A percentile compares a stretch with the other conserved stretches of the same genome.
Evolutionary conservation across 2,329 filamentous ascomycete species (phyloP).

Genomic region (Clarireedia hainanense): DNA sequence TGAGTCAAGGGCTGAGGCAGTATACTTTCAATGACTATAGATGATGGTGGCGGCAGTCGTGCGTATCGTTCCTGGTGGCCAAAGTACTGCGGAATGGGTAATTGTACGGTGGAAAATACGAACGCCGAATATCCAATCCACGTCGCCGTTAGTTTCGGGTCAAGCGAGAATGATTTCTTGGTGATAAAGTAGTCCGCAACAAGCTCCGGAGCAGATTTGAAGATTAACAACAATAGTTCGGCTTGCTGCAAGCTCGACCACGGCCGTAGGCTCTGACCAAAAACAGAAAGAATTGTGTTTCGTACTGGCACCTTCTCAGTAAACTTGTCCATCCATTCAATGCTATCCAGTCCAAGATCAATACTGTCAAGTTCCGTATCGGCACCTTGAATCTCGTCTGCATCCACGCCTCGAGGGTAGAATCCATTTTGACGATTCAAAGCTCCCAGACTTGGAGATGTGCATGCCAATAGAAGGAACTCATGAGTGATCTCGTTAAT

Average conservation of each 20-base stretch:
- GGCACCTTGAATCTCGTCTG: slow-evolving; percentile 43
- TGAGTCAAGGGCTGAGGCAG: slow-evolving; percentile 75
- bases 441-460: slow-evolving; percentile 62
- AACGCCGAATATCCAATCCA: slow-evolving; percentile 94
- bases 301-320: slow-evolving; percentile 61
- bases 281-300: slow-evolving; percentile 71
- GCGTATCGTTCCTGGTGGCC: slow-evolving; percentile 58
- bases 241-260: slow-evolving; percentile 76
- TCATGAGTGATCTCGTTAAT: slow-evolving; percentile 65
- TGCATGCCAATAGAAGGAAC: slow-evolving; percentile 70
- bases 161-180: slow-evolving; percentile 74
- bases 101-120: slow-evolving; percentile 70
- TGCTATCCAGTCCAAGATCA: slow-evolving; percentile 59
- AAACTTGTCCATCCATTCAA: slow-evolving; percentile 63
- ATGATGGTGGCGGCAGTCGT: slow-evolving; percentile 66
- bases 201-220: slow-evolving; percentile 74
- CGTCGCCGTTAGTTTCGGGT: slow-evolving; percentile 84
- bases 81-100: slow-evolving; percentile 65
- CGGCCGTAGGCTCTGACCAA: slow-evolving; percentile 71
- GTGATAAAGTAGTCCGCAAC: slow-evolving; percentile 79
- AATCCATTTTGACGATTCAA: slow-evolving; percentile 72
- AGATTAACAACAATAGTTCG: slow-evolving; percentile 73
- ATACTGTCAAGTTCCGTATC: slow-evolving; percentile 41
- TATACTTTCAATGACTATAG: slow-evolving; percentile 76
- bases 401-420: slow-evolving; percentile 65